Evolutionary conservation across 1,284 basidiomycete genomes (phyloP).

Genomic region (Peniophora sp.): DNA sequence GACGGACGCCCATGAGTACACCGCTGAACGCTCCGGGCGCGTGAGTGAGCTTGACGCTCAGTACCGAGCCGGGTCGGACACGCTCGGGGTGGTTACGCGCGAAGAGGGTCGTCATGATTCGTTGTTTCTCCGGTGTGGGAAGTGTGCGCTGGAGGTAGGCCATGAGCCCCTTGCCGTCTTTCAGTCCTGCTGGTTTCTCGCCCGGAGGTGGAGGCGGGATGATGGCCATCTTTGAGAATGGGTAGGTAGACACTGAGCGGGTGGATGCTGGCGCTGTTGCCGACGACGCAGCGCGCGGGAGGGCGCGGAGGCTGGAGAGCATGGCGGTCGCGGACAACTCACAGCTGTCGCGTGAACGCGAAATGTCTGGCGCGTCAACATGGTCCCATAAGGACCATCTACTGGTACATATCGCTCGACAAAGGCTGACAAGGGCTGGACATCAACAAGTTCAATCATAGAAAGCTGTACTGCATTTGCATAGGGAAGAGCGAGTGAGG

Average conservation of each 20-base stretch:
- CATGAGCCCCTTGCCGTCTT: constrained; percentile 74
- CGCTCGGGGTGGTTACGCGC: constrained; percentile 59
- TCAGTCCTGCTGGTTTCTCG: constrained; percentile 37
- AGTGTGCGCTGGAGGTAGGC: constrained; percentile 62
- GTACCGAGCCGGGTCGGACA: constrained; percentile 72
- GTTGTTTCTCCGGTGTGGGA: constrained; percentile 58
- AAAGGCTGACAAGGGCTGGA: no score
- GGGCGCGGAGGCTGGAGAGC: background rate
- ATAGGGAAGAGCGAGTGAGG: no score
- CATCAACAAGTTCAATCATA: no score
- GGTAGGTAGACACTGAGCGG: constrained; percentile 39
- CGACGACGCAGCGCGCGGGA: constrained; percentile 9
- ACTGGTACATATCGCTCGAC: no score
- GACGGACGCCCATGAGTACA: constrained; percentile 72
- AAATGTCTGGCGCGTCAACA: no score
- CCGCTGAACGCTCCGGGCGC: constrained; percentile 79
- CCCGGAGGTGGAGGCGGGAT: constrained; percentile 39
- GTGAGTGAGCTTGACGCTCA: constrained; percentile 67
- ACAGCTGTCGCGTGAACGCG: no score
- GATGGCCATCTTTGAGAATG: constrained; percentile 67
- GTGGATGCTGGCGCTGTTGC: constrained; percentile 35
- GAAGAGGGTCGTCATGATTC: constrained; percentile 63
- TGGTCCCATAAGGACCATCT: no score
- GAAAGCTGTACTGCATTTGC: no score
- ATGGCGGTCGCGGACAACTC: no score